Evolutionary conservation across 2,329 filamentous ascomycete species (phyloP).

Genomic region (Biscogniauxia sp.): DNA sequence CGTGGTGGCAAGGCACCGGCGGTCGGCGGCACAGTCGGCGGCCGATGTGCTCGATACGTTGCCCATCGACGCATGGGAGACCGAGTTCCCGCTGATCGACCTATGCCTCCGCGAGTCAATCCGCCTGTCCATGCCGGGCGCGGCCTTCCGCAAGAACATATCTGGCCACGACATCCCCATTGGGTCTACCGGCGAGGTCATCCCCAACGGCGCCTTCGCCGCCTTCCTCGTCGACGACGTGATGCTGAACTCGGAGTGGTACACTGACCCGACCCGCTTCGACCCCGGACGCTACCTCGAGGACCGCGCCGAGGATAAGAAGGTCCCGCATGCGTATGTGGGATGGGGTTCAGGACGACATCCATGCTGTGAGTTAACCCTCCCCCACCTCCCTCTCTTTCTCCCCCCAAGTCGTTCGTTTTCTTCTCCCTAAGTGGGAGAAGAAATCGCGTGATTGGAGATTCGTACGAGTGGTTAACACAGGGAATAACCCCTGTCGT

Average conservation of each 20-base stretch:
- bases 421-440: not conserved
- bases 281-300: slow-evolving; percentile 45
- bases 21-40: slow-evolving; percentile 26
- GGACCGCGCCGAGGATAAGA: slow-evolving; percentile 41
- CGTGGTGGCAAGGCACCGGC: slow-evolving; percentile 42
- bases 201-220: slow-evolving; percentile 48
- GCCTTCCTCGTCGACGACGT: slow-evolving; percentile 46
- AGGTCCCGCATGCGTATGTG: slow-evolving; percentile 21
- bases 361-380: slow-evolving; percentile 38
- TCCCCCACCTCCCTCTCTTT: slow-evolving; percentile 7
- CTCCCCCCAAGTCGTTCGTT: slow-evolving; percentile 8
- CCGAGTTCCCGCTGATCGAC: slow-evolving; percentile 51
- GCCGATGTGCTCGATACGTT: slow-evolving; percentile 42
- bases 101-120: slow-evolving; percentile 53
- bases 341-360: slow-evolving; percentile 27
- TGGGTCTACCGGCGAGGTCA: slow-evolving; percentile 43
- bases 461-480: slow-evolving; percentile 11
- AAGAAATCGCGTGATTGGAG: too few relatives aligned
- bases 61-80: slow-evolving; percentile 53
- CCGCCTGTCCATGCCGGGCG: slow-evolving; percentile 46
- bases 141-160: slow-evolving; percentile 51
- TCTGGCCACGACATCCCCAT: slow-evolving; percentile 44
- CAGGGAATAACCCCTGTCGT: slow-evolving; percentile 2
- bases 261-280: slow-evolving; percentile 41
- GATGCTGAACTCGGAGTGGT: slow-evolving; percentile 40